Base-by-base conservation (phyloP, 768 basidiomycete species). In the Pleurotus giganteus region DNA sequence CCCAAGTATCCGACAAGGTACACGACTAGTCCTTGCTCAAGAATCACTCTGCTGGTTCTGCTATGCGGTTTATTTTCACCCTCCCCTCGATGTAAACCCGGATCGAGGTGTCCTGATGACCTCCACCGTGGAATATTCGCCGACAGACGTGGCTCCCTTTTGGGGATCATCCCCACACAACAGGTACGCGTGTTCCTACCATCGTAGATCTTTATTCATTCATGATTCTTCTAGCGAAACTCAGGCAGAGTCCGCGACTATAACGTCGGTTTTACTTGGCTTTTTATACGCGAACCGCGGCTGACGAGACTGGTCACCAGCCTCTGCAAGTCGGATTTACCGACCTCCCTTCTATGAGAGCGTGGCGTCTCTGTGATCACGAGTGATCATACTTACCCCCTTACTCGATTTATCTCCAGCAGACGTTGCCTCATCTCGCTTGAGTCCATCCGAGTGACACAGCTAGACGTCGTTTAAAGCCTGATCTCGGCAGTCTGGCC, bases 261-360 rank as follows among this genome's bases (percentile, higher is more conserved):
- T 32, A 17, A 36, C 34, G 26, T 51, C 49, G 49, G 49, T 6
- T 51, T 51, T 39, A 39, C 49, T 27, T 51, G 49, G 49, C 23
- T 13, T 13, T 34, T 17, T 24, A 23, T 51, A 17, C 34, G 31
- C 23, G 11, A n/a, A n/a, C 12, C 11, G 27, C 23, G 17, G 23
- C 19, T 45, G 19, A 13, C 7, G 19, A 19, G 8, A 24, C 44
- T 9, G 5, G 6, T 45, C 44, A 19, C 27, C 23, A 11, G 21
- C 12, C 11, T 26, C 19, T n/a, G n/a, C n/a, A n/a, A 41, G 15
- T 0, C 13, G 39, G n/a, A 41, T 2, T 13, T 17, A n/a, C 7
- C 21, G 8, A 23, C n/a, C 41, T 43, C 19, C 15, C 19, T 7
- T 45, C n/a, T n/a, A n/a, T n/a, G n/a, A n/a, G n/a, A n/a, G n/a